These are phyloP conservation scores for Globisporangium spiculum DNA, from an alignment of 352 stramenopile species.

Conservation along the genomic window DNA sequence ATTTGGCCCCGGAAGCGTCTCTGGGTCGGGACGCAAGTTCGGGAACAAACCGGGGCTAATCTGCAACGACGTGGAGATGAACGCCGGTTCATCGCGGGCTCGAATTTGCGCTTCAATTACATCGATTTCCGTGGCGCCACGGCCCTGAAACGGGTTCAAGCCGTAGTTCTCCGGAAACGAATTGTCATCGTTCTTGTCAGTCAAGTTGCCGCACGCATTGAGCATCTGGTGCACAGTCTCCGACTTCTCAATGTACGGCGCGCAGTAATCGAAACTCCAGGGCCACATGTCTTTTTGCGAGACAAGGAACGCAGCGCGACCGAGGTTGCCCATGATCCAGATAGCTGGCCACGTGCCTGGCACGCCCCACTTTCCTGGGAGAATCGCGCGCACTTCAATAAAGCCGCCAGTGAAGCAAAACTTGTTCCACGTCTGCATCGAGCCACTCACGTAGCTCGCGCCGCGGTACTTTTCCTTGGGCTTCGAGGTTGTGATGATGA, in stretches of 20 bases:
- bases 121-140: constrained; percentile 97
- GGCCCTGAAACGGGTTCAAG: constrained; percentile 87
- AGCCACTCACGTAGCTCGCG: constrained; percentile 87
- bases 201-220: constrained; percentile 92
- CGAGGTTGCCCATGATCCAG: constrained; percentile 98
- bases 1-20: constrained; percentile 49
- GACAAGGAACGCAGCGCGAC: constrained; percentile 91
- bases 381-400: constrained; percentile 92
- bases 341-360: constrained; percentile 96
- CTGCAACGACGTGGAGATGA: constrained; percentile 94
- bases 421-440: constrained; percentile 98
- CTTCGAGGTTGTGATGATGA: constrained; percentile 92
- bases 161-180: constrained; percentile 89
- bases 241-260: constrained; percentile 76
- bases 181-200: constrained; percentile 89
- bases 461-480: constrained; percentile 74
- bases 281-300: constrained; percentile 96
- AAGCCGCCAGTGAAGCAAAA: constrained; percentile 98
- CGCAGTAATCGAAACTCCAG: constrained; percentile 95
- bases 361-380: constrained; percentile 93
- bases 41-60: constrained; percentile 76
- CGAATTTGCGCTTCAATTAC: constrained; percentile 91
- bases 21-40: constrained; percentile 59
- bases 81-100: constrained; percentile 83
- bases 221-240: constrained; percentile 93